Base-by-base conservation (phyloP, 176 grass and related monocot genomes). In the Pontederia crassipes region DNA sequence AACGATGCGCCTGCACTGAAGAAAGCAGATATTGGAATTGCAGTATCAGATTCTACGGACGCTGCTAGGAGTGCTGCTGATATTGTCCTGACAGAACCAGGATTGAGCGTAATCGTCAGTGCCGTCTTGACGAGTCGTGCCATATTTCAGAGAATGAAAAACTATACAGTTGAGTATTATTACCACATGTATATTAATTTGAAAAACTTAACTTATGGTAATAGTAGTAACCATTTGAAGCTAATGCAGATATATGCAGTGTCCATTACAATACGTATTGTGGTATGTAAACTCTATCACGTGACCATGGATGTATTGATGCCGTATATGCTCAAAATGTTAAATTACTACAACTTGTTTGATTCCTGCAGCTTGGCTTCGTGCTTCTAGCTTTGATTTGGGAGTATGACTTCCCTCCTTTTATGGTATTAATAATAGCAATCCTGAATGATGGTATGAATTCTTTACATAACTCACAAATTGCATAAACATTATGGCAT, bases 91-190 rank as follows among this genome's bases (percentile, higher is more conserved):
- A 95, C 85, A 11, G 89, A 95, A 57, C 85, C 89, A 9, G 85
- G 89, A 9, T 74, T 95, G 59, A 78, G 85, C 45, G 89, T 95
- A 49, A 86, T 95, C 62, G 40, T 89, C 57, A 81, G 82, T 70
- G 82, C 82, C 45, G 89, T 95, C 29, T 74, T 95, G 46, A 86
- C 85, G 32, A 86, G 85, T 76, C 70, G 89, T 15, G 74, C 79
- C 64, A 95, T 95, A 45, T 95, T 95, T 53, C 89, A 89, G 72
- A 81, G 82, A 48, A 95, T 95, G 89, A 95, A 83, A 63, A 95
- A 95, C 58, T 95, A 95, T 70, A 95, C 89, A 72, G 85, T 83
- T 68, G 50, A 48, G 64, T 24, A 61, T 49, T 58, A 58, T 32
- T 47, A 16, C 27, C 3, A 32, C 29, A 45, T 17, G 10, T 29